phyloP scores from a whole-genome alignment of 192 early-diverging fungal species.

The Mortierella claussenii region DNA sequence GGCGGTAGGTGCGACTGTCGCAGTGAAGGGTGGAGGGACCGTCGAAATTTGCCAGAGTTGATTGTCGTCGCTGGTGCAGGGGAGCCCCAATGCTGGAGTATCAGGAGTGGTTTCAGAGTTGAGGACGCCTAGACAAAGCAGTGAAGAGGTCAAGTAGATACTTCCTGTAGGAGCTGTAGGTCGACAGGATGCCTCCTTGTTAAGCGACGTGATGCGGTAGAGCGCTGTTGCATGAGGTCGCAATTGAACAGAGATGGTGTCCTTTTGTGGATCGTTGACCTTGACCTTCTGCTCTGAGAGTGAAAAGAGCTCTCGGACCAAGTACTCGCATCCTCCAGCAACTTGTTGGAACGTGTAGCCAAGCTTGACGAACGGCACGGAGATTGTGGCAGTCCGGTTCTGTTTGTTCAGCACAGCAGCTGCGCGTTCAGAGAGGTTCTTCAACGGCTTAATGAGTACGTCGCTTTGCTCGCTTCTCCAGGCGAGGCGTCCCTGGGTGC shows the following conservation, averaged over 20 bases:
- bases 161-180: slow-evolving; percentile 22
- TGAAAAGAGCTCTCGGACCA: slow-evolving; percentile 36
- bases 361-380: slow-evolving; percentile 33
- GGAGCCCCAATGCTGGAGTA: slow-evolving; percentile 7
- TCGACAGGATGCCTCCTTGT: slow-evolving; percentile 6
- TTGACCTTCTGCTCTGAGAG: slow-evolving; percentile 18
- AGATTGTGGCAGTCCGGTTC: background rate
- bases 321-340: slow-evolving; percentile 5
- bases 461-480: slow-evolving; percentile 27
- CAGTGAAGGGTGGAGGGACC: slow-evolving; percentile 23
- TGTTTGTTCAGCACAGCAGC: slow-evolving; percentile 42
- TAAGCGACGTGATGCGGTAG: slow-evolving; percentile 20
- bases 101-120: slow-evolving; percentile 3
- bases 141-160: slow-evolving; percentile 36
- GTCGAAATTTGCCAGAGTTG: slow-evolving; percentile 39
- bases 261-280: slow-evolving; percentile 15
- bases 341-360: slow-evolving; percentile 32
- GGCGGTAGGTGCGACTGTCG: background rate
- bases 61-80: slow-evolving; percentile 29
- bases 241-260: slow-evolving; percentile 8
- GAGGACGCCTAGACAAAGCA: slow-evolving; percentile 31
- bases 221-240: slow-evolving; percentile 25
- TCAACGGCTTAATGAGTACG: slow-evolving; percentile 30
- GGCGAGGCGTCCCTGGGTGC: slow-evolving; percentile 38
- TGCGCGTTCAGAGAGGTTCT: slow-evolving; percentile 26